phyloP scores from a whole-genome alignment of 73 alveolate genomes.

The Symbiodinium pilosum region DNA sequence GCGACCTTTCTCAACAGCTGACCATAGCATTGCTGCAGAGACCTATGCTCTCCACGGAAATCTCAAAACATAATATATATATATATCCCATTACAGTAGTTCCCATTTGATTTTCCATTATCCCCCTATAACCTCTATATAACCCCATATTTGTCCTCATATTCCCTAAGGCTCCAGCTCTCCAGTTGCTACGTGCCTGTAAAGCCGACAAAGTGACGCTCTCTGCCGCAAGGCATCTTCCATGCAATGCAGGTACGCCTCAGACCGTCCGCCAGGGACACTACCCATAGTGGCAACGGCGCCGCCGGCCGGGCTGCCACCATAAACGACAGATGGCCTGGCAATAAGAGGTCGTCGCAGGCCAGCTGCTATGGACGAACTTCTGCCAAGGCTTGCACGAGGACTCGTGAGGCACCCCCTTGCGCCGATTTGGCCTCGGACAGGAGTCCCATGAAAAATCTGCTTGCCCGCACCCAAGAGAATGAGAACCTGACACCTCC shows the following conservation, averaged over 20 bases:
- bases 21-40: too few relatives aligned
- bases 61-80: too few relatives aligned
- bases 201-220: too few relatives aligned
- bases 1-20: background rate
- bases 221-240: background rate
- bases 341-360: too few relatives aligned
- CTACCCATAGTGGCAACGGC: too few relatives aligned
- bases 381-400: background rate
- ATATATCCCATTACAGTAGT: too few relatives aligned
- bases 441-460: too few relatives aligned
- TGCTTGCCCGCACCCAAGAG: background rate
- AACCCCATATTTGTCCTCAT: background rate
- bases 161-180: background rate
- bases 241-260: background rate
- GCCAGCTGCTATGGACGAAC: background rate
- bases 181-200: background rate
- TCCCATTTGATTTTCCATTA: too few relatives aligned
- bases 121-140: background rate
- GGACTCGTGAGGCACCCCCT: slow-evolving; percentile 6
- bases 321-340: background rate
- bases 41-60: too few relatives aligned
- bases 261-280: background rate
- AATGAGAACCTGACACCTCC: background rate
- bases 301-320: background rate
- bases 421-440: background rate